Evolutionary conservation across 345 rosid species (phyloP), one percentile per base, ranked within the genome.

Genomic region (Camelina hispida): DNA sequence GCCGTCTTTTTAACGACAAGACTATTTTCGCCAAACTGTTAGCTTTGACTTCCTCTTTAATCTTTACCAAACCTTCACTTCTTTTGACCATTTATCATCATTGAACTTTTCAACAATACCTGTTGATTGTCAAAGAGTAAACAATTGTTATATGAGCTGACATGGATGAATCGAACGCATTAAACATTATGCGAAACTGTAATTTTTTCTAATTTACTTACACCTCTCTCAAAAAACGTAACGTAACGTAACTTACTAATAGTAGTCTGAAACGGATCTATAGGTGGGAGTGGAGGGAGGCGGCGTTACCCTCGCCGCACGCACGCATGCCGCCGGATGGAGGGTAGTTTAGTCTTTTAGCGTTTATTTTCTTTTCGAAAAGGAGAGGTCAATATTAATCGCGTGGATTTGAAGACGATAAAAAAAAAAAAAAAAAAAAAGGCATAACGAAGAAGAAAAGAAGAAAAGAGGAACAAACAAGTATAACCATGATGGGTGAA

Each of bases 391-490:
- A 28, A n/a, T 32, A 4, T 25, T 25, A 25, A 57, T 63, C 68
- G 68, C 68, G 47, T 60, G 64, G 64, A 9, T 60, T 60, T 18
- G 64, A 17, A 60, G 65, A 60, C 65, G 65, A 12, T 23, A 60
- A 60, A 34, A 28, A 61, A 4, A 20, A 20, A n/a, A n/a, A 60
- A 60, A 34, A 28, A 60, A 60, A 34, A 28, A 11, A 53, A 34
- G n/a, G 64, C 44, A 6, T 60, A 37, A 20, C 52, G 52, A 47
- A 47, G 65, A 38, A 38, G 42, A 40, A 37, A 60, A 7, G 44
- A 60, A 7, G 44, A 34, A 9, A 25, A 28, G 62, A 8, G 4
- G 30, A 54, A 23, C 8, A 20, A 58, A 34, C 64, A 61, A 32
- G 35, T 32, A 6, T 2, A 32, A 61, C 30, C 32, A 61, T 61